Conservation (phyloP, 495 filamentous ascomycete genomes). For the Aspergillus ostianus region DNA sequence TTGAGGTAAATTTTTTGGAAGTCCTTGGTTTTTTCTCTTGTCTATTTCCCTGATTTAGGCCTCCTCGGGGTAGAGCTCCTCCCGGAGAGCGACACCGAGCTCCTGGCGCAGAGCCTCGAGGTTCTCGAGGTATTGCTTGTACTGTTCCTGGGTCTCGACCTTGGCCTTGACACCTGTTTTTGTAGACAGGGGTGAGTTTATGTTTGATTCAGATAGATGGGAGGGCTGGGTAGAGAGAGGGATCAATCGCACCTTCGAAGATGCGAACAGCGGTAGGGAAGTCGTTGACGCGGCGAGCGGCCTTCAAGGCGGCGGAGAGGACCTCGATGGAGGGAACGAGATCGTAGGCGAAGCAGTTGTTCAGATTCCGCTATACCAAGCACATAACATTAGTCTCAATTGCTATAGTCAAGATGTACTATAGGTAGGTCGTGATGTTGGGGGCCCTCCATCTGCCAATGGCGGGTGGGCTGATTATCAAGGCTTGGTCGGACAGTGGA, state of each 20-base stretch:
- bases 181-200: conserved; percentile 15
- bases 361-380: conserved; percentile 81
- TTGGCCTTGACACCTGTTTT: conserved; percentile 92
- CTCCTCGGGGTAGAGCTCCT: conserved; percentile 88
- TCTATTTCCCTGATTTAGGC: conserved; percentile 37
- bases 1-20: background rate
- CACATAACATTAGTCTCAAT: background rate
- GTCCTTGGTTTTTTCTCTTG: background rate
- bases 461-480: conserved; percentile 17
- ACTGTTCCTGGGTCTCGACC: conserved; percentile 97
- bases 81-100: conserved; percentile 85
- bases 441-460: conserved; percentile 15
- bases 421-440: background rate
- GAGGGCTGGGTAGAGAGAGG: background rate
- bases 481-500: conserved; percentile 4
- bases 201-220: background rate
- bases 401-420: background rate
- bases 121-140: conserved; percentile 93
- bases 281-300: conserved; percentile 95
- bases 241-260: conserved; percentile 77
- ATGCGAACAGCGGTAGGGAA: conserved; percentile 96
- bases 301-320: conserved; percentile 83
- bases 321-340: conserved; percentile 93
- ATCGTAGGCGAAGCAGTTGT: conserved; percentile 99
- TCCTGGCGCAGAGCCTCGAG: conserved; percentile 92